Conservation (phyloP, 1,284 basidiomycete genomes). For the Apiotrichum domesticum region DNA sequence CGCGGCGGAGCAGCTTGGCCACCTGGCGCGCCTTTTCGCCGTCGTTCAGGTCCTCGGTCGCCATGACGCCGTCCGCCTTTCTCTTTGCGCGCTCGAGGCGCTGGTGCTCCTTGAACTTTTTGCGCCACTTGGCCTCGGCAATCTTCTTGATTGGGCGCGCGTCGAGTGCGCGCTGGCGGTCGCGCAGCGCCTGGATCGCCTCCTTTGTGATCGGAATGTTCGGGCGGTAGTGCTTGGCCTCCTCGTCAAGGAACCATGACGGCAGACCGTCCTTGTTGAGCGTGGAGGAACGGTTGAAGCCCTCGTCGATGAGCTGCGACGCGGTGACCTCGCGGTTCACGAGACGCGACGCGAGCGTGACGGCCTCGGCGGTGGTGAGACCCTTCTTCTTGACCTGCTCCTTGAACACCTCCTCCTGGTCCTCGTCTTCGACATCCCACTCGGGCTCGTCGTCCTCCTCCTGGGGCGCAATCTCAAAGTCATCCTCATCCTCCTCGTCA, state of each 20-base stretch:
- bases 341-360: slow-evolving; percentile 84
- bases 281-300: slow-evolving; percentile 89
- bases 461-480: slow-evolving; percentile 69
- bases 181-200: slow-evolving; percentile 77
- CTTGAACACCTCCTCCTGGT: slow-evolving; percentile 68
- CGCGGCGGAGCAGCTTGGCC: slow-evolving; percentile 80
- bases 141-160: slow-evolving; percentile 99
- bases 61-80: slow-evolving; percentile 92
- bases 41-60: slow-evolving; percentile 84
- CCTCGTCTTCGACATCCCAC: slow-evolving; percentile 76
- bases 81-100: slow-evolving; percentile 87
- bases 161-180: slow-evolving; percentile 87
- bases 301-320: slow-evolving; percentile 85
- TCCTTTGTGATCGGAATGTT: slow-evolving; percentile 98
- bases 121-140: slow-evolving; percentile 95
- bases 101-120: slow-evolving; percentile 84
- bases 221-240: slow-evolving; percentile 83
- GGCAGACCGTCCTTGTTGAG: slow-evolving; percentile 89
- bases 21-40: slow-evolving; percentile 91
- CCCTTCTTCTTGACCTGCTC: slow-evolving; percentile 69
- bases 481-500: slow-evolving; percentile 45
- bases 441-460: slow-evolving; percentile 56
- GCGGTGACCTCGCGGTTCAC: slow-evolving; percentile 89
- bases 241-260: slow-evolving; percentile 96
- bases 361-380: slow-evolving; percentile 81